Percentiles rank a stretch among this genome's conserved stretches.
phyloP scores from a whole-genome alignment of 805 yeast species.

The Teunomyces stri region DNA sequence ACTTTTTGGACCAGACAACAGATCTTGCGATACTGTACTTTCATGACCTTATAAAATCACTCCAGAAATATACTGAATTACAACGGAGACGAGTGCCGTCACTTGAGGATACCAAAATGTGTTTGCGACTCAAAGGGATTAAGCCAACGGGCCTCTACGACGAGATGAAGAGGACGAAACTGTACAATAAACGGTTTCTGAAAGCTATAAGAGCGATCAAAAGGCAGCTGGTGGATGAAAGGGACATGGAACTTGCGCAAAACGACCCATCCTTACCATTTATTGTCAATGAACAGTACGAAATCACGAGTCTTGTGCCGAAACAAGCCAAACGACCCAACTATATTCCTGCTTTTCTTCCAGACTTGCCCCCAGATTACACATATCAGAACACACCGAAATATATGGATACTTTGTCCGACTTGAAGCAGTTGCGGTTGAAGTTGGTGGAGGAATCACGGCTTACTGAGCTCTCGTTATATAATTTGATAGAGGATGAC shows the following conservation, averaged over 20 bases:
- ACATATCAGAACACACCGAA: conserved; percentile 79
- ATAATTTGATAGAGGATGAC: conserved; percentile 50
- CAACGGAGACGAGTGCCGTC: conserved; percentile 62
- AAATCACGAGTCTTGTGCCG: conserved; percentile 54
- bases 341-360: conserved; percentile 74
- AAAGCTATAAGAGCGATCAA: background rate
- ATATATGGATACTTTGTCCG: conserved; percentile 59
- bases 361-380: conserved; percentile 90
- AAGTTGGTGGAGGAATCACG: conserved; percentile 78
- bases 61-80: conserved; percentile 52
- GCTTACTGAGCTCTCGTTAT: conserved; percentile 74
- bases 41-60: conserved; percentile 33
- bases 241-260: conserved; percentile 11
- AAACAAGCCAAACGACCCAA: conserved; percentile 38
- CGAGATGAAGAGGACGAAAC: conserved; percentile 19
- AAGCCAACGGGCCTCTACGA: conserved; percentile 36
- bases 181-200: background rate
- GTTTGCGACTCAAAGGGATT: conserved; percentile 44
- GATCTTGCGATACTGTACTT: conserved; percentile 30
- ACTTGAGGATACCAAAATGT: conserved; percentile 47
- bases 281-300: conserved; percentile 51
- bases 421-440: conserved; percentile 68
- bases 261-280: conserved; percentile 28
- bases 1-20: conserved; percentile 28
- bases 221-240: conserved; percentile 9